These are phyloP conservation scores for Kitagawia praeruptora DNA, from an alignment of 129 eudicot genomes.

Conservation along the genomic window DNA sequence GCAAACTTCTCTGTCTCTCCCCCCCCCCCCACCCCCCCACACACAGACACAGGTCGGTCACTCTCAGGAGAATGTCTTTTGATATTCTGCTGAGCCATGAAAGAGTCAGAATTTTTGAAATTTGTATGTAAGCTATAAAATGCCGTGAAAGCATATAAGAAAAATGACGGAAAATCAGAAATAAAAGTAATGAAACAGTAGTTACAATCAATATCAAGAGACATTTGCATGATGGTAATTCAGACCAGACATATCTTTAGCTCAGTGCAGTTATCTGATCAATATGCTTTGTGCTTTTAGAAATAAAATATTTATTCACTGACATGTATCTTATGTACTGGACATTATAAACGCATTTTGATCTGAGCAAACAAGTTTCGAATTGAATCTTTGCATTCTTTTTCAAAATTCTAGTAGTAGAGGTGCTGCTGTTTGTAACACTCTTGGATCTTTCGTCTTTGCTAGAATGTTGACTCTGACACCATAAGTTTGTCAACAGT, in stretches of 20 bases:
- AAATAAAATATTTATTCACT: neutral
- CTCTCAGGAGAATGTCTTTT: neutral
- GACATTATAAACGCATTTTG: neutral
- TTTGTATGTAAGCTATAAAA: neutral
- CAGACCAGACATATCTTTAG: neutral
- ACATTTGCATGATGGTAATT: neutral
- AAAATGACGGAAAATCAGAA: neutral
- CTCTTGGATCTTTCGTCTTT: neutral
- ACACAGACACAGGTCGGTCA: neutral
- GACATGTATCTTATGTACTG: neutral
- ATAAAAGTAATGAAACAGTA: neutral
- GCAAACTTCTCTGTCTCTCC: constrained; percentile 15
- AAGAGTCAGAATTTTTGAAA: neutral
- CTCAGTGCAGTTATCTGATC: neutral
- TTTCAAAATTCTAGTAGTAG: neutral
- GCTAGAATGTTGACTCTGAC: neutral
- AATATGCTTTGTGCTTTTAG: neutral
- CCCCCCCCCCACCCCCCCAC: neutral
- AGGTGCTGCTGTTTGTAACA: neutral
- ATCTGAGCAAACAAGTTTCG: neutral
- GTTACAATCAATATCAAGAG: neutral
- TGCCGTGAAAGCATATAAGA: neutral
- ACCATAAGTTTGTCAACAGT: neutral
- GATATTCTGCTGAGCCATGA: neutral
- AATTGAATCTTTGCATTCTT: neutral